Evolutionary conservation across 768 basidiomycete genomes (phyloP).

Genomic region (Mycena kentingensis): DNA sequence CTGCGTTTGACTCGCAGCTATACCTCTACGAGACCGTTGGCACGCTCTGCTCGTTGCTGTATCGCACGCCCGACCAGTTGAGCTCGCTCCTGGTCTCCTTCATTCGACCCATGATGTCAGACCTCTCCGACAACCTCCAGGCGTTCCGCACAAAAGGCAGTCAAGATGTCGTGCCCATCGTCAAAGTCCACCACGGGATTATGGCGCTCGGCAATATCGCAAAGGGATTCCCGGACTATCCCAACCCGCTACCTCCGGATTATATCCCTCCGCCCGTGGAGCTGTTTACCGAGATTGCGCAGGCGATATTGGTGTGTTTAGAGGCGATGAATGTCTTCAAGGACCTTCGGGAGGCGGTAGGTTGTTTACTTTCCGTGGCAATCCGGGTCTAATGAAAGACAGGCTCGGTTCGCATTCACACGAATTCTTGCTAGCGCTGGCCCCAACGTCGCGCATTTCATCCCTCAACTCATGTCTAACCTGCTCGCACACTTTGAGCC

Average conservation of each 20-base stretch:
- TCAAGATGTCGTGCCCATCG: constrained; percentile 73
- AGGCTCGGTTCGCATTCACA: constrained; percentile 94
- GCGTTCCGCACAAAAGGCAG: constrained; percentile 54
- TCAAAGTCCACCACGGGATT: constrained; percentile 89
- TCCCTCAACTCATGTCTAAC: constrained; percentile 86
- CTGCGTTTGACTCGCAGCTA: constrained; percentile 85
- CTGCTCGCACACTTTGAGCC: constrained; percentile 92
- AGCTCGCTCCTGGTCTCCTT: constrained; percentile 70
- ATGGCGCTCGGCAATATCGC: constrained; percentile 94
- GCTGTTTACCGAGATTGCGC: constrained; percentile 82
- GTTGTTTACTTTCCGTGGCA: neutral
- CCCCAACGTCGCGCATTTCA: constrained; percentile 79
- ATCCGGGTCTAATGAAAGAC: constrained; percentile 13
- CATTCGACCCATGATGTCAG: constrained; percentile 79
- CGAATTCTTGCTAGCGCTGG: constrained; percentile 90
- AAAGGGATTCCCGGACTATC: constrained; percentile 95
- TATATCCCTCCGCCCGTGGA: constrained; percentile 72
- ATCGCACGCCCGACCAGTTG: constrained; percentile 66
- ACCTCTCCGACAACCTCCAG: constrained; percentile 60
- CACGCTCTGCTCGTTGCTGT: constrained; percentile 77
- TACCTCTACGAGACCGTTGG: constrained; percentile 95
- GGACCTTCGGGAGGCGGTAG: constrained; percentile 88
- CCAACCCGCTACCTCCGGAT: constrained; percentile 63
- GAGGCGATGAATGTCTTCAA: constrained; percentile 87
- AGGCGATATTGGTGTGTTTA: constrained; percentile 83